These are phyloP conservation scores for Krasilnikovozyma curviuscula DNA, from an alignment of 768 basidiomycete genomes.

Conservation along the genomic window DNA sequence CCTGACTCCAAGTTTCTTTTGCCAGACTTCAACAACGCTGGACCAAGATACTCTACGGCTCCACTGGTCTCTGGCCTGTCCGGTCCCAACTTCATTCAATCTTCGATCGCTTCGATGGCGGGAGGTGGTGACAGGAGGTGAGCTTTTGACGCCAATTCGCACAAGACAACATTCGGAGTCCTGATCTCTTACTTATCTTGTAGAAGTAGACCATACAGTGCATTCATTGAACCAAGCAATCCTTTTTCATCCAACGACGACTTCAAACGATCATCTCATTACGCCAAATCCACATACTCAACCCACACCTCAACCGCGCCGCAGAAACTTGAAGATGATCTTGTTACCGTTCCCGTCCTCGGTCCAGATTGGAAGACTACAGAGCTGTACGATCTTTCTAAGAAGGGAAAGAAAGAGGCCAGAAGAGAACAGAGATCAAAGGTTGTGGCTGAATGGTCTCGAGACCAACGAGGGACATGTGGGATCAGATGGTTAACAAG, in stretches of 20 bases:
- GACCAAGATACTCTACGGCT: slow-evolving; percentile 5
- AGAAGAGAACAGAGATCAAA: slow-evolving; percentile 32
- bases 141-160: no score
- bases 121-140: no score
- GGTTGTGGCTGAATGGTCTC: slow-evolving; percentile 55
- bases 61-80: slow-evolving; percentile 3
- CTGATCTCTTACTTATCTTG: no score
- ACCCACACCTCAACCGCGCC: no score
- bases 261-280: no score
- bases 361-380: slow-evolving; percentile 73
- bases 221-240: no score
- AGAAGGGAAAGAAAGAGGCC: slow-evolving; percentile 42
- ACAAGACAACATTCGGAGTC: no score
- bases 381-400: slow-evolving; percentile 61
- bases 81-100: neutral
- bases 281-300: no score
- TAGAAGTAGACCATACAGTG: no score
- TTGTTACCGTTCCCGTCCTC: slow-evolving; percentile 78
- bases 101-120: neutral
- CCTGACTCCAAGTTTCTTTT: no score
- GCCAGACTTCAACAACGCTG: slow-evolving; percentile 12
- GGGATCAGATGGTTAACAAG: slow-evolving; percentile 54
- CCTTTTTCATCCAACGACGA: no score
- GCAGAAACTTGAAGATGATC: no score
- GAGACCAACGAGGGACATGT: slow-evolving; percentile 60